Conservation (phyloP, 768 basidiomycete genomes). For the Chalciporus piperatus region DNA sequence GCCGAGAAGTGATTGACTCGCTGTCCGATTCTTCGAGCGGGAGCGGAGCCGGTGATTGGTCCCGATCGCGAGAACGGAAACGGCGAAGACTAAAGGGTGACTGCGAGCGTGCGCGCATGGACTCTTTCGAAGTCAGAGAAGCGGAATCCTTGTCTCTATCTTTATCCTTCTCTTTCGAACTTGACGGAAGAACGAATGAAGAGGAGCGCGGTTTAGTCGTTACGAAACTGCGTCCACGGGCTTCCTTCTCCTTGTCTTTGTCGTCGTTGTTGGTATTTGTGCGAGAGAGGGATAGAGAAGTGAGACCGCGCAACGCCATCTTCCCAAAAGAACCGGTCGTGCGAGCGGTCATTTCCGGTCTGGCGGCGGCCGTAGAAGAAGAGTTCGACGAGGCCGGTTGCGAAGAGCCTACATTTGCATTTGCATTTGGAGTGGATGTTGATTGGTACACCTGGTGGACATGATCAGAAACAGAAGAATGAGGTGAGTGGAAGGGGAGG, state of each 20-base stretch:
- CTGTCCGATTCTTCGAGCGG: constrained; percentile 57
- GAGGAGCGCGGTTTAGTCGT: constrained; percentile 46
- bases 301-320: constrained; percentile 63
- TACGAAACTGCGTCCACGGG: constrained; percentile 49
- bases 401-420: constrained; percentile 7
- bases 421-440: constrained; percentile 3
- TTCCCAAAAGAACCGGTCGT: constrained; percentile 54
- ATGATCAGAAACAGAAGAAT: constrained; percentile 14
- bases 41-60: constrained; percentile 54
- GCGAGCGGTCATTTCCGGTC: constrained; percentile 37
- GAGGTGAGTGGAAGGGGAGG: constrained; percentile 23
- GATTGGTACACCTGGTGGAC: constrained; percentile 18
- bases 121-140: constrained; percentile 45
- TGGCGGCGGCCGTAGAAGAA: constrained; percentile 33
- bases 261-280: constrained; percentile 41
- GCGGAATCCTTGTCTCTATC: constrained; percentile 35
- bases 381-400: constrained; percentile 3
- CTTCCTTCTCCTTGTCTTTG: constrained; percentile 44
- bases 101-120: constrained; percentile 65
- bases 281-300: constrained; percentile 61
- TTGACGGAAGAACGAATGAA: constrained; percentile 42
- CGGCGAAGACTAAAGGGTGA: constrained; percentile 80
- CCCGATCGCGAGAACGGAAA: constrained; percentile 55
- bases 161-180: constrained; percentile 31
- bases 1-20: constrained; percentile 33